Evolutionary conservation across 2,329 filamentous ascomycete species (phyloP).

Genomic region (Leptodontidium sp.): DNA sequence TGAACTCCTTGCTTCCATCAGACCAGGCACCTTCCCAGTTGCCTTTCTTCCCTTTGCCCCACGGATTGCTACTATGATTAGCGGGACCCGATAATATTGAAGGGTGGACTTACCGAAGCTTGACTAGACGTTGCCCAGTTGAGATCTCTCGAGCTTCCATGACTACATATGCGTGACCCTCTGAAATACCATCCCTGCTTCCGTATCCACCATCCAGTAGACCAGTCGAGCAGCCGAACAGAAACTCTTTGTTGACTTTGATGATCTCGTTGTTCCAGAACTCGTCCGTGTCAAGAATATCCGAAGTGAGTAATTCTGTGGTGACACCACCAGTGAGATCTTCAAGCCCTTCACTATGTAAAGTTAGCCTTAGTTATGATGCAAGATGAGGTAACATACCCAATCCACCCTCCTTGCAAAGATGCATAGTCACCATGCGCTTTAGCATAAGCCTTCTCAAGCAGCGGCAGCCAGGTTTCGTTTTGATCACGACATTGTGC

Average conservation of each 20-base stretch:
- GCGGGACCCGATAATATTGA: not conserved
- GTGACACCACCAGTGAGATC: constrained; percentile 76
- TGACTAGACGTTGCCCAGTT: constrained; percentile 62
- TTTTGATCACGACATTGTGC: constrained; percentile 78
- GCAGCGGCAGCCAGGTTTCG: constrained; percentile 82
- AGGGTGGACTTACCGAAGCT: constrained; percentile 51
- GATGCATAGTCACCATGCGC: constrained; percentile 81
- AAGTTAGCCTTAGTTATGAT: not conserved
- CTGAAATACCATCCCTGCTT: constrained; percentile 64
- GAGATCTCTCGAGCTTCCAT: constrained; percentile 63
- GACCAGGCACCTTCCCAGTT: constrained; percentile 66
- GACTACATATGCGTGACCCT: constrained; percentile 67
- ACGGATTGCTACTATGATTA: constrained; percentile 56
- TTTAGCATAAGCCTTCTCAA: constrained; percentile 87
- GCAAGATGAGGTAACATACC: constrained; percentile 54
- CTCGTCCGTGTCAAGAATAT: constrained; percentile 79
- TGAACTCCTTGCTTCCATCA: constrained; percentile 69
- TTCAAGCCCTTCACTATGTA: constrained; percentile 70
- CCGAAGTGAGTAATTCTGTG: constrained; percentile 71
- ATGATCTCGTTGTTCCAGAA: constrained; percentile 87
- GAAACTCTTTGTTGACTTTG: constrained; percentile 81
- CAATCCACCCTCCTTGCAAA: constrained; percentile 73
- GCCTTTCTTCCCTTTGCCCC: constrained; percentile 65
- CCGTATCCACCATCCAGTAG: constrained; percentile 70
- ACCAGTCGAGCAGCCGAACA: constrained; percentile 76